phyloP scores from a whole-genome alignment of 208 protist genomes.

The Leishmania martiniquensis region DNA sequence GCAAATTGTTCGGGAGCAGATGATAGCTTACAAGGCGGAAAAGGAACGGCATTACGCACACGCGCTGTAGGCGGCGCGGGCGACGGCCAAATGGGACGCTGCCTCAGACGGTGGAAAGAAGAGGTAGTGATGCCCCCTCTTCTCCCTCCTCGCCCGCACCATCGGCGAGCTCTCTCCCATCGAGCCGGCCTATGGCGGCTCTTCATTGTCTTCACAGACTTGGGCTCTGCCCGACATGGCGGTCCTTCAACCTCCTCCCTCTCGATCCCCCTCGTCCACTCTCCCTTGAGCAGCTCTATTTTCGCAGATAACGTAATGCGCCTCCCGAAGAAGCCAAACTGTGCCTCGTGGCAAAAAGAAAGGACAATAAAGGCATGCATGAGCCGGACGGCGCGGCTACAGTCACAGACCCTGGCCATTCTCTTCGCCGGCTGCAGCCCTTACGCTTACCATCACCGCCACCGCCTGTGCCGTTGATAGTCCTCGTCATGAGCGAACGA shows the following conservation, averaged over 20 bases:
- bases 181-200: background rate
- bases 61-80: background rate
- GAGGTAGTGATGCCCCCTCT: background rate
- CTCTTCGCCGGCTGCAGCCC: background rate
- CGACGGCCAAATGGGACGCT: background rate
- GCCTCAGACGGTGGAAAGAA: background rate
- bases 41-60: slow-evolving; percentile 42
- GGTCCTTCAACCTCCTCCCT: background rate
- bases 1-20: slow-evolving; percentile 86
- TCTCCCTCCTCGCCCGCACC: background rate
- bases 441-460: background rate
- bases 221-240: background rate
- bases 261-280: too few relatives aligned
- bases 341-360: background rate
- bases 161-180: background rate
- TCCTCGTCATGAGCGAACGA: background rate
- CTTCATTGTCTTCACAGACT: background rate
- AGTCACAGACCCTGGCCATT: background rate
- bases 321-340: background rate
- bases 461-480: background rate
- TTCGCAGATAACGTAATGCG: background rate
- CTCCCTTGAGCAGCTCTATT: background rate
- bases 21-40: slow-evolving; percentile 69
- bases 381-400: too few relatives aligned
- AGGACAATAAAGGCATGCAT: background rate